These are phyloP conservation scores for Phialemonium atrogriseum DNA, from an alignment of 2,329 filamentous ascomycete genomes.

Conservation along the genomic window DNA sequence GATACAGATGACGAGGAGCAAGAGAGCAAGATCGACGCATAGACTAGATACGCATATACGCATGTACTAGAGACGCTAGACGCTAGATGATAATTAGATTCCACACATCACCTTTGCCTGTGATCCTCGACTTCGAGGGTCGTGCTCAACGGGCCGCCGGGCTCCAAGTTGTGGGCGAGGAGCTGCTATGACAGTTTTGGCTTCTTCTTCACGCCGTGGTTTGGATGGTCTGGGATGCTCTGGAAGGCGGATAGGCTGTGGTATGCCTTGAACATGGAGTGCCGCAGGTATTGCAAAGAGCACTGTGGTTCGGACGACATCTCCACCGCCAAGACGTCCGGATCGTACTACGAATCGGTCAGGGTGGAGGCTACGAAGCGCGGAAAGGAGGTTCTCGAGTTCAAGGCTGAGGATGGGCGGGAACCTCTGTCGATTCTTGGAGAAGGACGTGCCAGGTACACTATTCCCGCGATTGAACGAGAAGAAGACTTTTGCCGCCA, in stretches of 20 bases:
- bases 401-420: neutral
- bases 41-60: constrained; percentile 1
- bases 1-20: neutral
- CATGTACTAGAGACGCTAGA: neutral
- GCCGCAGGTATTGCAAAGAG: neutral
- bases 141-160: neutral
- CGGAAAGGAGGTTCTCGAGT: neutral
- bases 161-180: neutral
- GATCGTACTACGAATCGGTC: constrained; percentile 1
- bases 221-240: neutral
- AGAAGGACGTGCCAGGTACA: neutral
- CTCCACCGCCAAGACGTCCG: neutral
- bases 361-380: neutral
- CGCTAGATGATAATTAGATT: too few relatives aligned
- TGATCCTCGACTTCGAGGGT: too few relatives aligned
- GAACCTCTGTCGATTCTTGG: neutral
- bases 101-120: too few relatives aligned
- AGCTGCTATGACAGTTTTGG: neutral
- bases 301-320: neutral
- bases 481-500: neutral
- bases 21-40: neutral
- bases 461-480: neutral
- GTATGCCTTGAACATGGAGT: neutral
- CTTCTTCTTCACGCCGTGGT: neutral
- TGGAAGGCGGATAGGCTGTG: constrained; percentile 1